Evolutionary conservation across 306 rosid genomes (phyloP).

Genomic region (Argentina anserina): DNA sequence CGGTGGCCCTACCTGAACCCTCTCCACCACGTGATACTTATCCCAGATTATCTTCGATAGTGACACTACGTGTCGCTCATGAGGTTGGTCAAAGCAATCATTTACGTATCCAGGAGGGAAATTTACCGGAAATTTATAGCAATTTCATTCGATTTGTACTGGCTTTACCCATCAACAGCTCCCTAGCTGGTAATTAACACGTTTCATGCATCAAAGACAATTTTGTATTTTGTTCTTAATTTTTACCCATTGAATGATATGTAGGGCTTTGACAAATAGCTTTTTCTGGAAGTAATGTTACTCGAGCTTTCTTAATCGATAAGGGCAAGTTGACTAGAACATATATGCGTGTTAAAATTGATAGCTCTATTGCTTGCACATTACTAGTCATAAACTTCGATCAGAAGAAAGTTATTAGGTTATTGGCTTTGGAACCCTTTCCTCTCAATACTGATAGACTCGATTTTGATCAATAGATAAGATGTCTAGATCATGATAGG

Average conservation of each 20-base stretch:
- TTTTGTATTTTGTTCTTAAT: no score
- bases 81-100: slow-evolving; percentile 7
- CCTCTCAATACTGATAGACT: neutral
- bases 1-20: slow-evolving; percentile 31
- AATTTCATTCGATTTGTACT: no score
- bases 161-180: no score
- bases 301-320: neutral
- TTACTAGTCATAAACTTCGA: neutral
- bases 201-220: no score
- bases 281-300: neutral
- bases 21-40: slow-evolving; percentile 32
- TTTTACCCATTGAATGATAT: no score
- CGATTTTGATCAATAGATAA: no score
- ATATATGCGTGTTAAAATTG: neutral
- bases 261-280: neutral
- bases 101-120: no score
- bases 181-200: no score
- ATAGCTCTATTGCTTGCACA: neutral
- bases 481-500: neutral
- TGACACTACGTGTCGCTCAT: slow-evolving; percentile 32
- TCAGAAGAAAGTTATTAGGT: neutral
- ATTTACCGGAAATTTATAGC: no score
- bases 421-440: neutral
- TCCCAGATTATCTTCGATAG: neutral
- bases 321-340: neutral